Evolutionary conservation across 2,329 filamentous ascomycete species (phyloP), one percentile per base, ranked within the genome.

Genomic region (Cordyceps fumosorosea): DNA sequence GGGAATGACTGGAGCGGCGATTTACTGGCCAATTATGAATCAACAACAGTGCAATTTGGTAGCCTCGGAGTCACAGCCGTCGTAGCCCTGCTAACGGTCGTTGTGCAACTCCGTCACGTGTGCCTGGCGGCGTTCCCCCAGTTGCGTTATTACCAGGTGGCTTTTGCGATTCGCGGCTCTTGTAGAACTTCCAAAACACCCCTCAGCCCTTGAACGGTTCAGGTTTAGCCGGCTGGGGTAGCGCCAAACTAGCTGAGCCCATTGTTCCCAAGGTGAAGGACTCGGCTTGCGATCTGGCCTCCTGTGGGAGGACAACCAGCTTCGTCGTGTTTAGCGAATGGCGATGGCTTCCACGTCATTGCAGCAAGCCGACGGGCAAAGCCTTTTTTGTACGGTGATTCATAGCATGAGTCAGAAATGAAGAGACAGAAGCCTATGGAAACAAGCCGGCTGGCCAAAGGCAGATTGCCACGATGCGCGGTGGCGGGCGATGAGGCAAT

Each of bases 91-190:
- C 29, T 29, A 7, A 20, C 12, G 16, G 16, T 3, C 42, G 42
- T 5, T 20, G n/a, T 44, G 42, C n/a, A 44, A 44, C 42, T 20
- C 42, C 18, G 29, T 34, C 5, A 14, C 16, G 20, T 12, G 51
- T 18, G 32, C 51, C 51, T 40, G 51, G 12, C 51, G n/a, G 14
- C 32, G 37, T 40, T 40, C 1, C 6, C n/a, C 42, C 16, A 6
- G 16, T 44, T 44, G 42, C 16, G 42, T 44, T 44, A 6, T 47
- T 47, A 54, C 40, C 26, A 54, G 50, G 50, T 69, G 67, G 32
- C 68, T 66, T 24, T 68, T 67, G 34, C 65, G 62, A 34, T 69
- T 67, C 22, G 68, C 56, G 12, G 68, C 68, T 60, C 66, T 69
- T 22, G 44, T 67, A 51, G 0, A 65, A 20, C 44, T n/a, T 10